These are phyloP conservation scores for Boletellus ananas DNA, from an alignment of 768 basidiomycete genomes.

Conservation along the genomic window DNA sequence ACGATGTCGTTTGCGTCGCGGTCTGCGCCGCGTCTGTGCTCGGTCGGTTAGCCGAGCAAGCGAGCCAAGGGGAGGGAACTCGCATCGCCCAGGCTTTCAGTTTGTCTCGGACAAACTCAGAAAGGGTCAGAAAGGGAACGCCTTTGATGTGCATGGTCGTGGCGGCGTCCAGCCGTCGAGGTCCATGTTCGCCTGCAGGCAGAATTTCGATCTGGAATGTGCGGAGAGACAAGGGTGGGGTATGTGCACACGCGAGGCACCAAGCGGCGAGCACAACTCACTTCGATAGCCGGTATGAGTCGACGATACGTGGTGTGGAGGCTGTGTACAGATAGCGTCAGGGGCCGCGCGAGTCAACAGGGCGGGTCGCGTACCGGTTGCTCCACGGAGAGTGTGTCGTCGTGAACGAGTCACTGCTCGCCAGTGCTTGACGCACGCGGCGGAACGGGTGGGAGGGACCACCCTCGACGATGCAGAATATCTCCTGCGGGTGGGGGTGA, in stretches of 20 bases:
- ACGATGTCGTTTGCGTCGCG: conserved; percentile 75
- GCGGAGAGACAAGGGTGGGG: conserved; percentile 4
- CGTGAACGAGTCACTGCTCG: conserved; percentile 60
- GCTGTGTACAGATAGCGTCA: conserved; percentile 35
- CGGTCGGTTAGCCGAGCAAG: conserved; percentile 15
- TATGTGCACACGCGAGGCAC: conserved; percentile 1
- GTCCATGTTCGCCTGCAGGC: conserved; percentile 77
- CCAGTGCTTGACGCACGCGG: conserved; percentile 71
- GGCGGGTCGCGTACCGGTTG: conserved; percentile 53
- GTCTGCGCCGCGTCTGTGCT: conserved; percentile 59
- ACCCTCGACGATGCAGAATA: conserved; percentile 79
- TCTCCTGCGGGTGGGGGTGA: conserved; percentile 54
- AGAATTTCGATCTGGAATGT: conserved; percentile 70
- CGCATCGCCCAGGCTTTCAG: conserved; percentile 81
- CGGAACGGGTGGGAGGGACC: conserved; percentile 73
- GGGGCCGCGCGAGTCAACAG: background rate
- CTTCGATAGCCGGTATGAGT: conserved; percentile 74
- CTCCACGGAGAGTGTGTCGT: conserved; percentile 80
- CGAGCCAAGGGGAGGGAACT: conserved; percentile 20
- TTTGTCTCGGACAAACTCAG: conserved; percentile 84
- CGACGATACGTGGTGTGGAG: conserved; percentile 73
- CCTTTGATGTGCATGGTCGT: conserved; percentile 67
- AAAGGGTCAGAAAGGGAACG: conserved; percentile 78
- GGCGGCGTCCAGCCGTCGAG: conserved; percentile 63
- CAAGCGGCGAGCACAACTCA: conserved; percentile 26